Evolutionary conservation across 208 protist species (phyloP).

Genomic region (Trypanosoma mega): DNA sequence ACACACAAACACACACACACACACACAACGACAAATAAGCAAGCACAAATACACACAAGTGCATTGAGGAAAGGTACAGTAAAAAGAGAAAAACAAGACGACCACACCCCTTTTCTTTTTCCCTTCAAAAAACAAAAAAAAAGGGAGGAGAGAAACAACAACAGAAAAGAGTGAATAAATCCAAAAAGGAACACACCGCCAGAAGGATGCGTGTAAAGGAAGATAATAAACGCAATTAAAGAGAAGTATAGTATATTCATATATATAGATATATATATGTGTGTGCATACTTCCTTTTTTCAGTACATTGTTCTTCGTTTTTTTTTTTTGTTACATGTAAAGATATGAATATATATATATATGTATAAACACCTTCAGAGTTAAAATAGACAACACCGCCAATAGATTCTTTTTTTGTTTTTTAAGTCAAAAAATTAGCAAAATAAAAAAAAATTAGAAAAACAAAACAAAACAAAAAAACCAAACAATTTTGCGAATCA

Average conservation of each 20-base stretch:
- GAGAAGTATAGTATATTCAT: background rate
- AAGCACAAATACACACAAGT: no score
- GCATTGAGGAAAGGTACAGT: no score
- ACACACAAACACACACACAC: no score
- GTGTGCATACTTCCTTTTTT: background rate
- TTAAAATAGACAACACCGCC: no score
- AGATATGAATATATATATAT: background rate
- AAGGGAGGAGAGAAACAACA: no score
- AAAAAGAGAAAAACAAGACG: no score
- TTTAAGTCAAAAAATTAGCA: conserved; percentile 2
- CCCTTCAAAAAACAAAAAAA: no score
- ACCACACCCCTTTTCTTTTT: no score
- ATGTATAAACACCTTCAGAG: background rate
- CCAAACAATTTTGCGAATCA: conserved; percentile 10
- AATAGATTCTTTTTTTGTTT: no score
- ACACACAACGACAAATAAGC: no score
- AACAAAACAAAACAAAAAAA: background rate
- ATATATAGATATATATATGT: conserved; percentile 1
- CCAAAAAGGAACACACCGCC: background rate
- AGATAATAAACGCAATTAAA: background rate
- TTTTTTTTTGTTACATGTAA: background rate
- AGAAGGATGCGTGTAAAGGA: background rate
- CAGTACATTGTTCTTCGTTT: background rate
- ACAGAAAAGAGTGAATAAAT: no score
- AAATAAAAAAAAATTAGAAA: conserved; percentile 7